Base-by-base conservation (phyloP, 1,284 basidiomycete species). In the Irpex lacteus region DNA sequence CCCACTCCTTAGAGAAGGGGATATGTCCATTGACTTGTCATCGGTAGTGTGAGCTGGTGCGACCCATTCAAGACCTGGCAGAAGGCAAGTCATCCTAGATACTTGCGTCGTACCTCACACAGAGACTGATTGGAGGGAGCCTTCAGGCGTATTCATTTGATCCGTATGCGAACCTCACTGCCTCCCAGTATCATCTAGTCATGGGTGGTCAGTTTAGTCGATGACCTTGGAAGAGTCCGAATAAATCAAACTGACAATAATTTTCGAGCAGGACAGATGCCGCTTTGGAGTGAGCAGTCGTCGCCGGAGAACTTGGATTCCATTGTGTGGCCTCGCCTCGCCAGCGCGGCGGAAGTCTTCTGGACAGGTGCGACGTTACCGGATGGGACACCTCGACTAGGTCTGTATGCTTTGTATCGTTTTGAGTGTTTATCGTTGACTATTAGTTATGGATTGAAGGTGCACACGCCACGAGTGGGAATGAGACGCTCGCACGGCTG, bases 61-160 rank as follows among this genome's bases (percentile, higher is more conserved):
- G 88, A 89, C 66, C 88, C 88, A 0, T 90, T 87, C 83, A 90
- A 90, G 75, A 84, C 85, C 1, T 93, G 91, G 90, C 84, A 87
- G 71, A 84, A 82, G 78, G 72, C 71, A 52, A 38, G 63, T 61
- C 0, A 11, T 1, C 7, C 2, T 26, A 1, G 6, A 18, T 8
- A 19, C 38, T 0, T 2, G 55, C 53, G 50, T 9, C 4, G 11
- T 4, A 44, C n/a, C 9, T 52, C 11, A 26, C 26, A 3, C 18
- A 57, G 38, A 9, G 11, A 19, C 18, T 54, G 26, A 26, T 26
- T 26, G 0, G 26, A 3, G 26, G 26, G 3, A 2, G 4, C 26
- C 26, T 4, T 9, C 15, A 72, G 70, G 77, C 86, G 1, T 90
- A 89, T 75, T 83, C 85, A 0, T 95, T 94, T 73, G 83, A 94